Conservation (phyloP, 257 asterid genomes). For the Striga asiatica region DNA sequence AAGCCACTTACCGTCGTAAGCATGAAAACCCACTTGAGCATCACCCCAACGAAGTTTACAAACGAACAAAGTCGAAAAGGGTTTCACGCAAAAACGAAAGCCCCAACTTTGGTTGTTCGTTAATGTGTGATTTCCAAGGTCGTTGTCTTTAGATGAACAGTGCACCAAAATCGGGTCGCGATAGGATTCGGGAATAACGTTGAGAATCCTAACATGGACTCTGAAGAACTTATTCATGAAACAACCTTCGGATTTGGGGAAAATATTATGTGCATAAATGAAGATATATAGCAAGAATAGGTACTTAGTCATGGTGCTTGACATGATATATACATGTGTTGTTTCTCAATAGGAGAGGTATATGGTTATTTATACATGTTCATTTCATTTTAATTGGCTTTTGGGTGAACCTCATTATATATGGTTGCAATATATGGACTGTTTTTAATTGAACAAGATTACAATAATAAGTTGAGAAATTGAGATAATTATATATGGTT, state of each 20-base stretch:
- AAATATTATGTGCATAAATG: neutral
- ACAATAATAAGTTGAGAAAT: too few species aligned
- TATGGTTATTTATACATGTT: too few species aligned
- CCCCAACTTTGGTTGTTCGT: neutral
- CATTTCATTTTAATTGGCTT: too few species aligned
- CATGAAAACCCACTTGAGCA: neutral
- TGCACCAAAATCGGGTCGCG: neutral
- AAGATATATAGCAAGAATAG: neutral
- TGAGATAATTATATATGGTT: too few species aligned
- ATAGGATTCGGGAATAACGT: neutral
- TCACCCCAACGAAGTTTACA: neutral
- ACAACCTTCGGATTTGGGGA: neutral
- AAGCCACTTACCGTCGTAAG: neutral
- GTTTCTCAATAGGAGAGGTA: too few species aligned
- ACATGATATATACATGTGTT: too few species aligned
- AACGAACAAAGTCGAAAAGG: neutral
- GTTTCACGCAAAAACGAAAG: neutral
- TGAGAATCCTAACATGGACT: neutral
- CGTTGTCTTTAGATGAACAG: neutral
- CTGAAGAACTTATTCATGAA: neutral
- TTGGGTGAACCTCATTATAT: too few species aligned
- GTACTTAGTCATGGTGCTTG: neutral
- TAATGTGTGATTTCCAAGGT: conserved; percentile 3
- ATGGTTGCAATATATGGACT: too few species aligned
- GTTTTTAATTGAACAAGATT: too few species aligned